These are phyloP conservation scores for Nannochloropsis oceanica DNA, from an alignment of 108 stramenopile genomes.

Conservation along the genomic window DNA sequence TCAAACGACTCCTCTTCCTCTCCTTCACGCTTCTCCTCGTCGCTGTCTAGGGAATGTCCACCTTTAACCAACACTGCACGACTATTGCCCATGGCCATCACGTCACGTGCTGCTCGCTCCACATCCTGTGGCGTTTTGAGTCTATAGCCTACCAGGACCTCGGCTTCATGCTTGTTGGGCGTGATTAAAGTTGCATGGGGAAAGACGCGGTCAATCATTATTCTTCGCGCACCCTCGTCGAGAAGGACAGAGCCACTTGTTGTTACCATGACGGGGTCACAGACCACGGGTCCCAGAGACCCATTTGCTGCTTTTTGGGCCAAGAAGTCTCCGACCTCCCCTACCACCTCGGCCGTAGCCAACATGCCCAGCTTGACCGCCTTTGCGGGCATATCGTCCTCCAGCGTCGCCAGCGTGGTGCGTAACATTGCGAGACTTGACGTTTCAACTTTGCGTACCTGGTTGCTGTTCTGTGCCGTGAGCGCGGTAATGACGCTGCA, in stretches of 20 bases:
- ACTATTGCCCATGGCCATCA: conserved; percentile 47
- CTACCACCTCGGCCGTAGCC: conserved; percentile 52
- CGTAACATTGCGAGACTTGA: conserved; percentile 7
- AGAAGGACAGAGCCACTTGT: conserved; percentile 55
- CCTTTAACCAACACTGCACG: conserved; percentile 75
- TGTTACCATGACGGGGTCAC: conserved; percentile 84
- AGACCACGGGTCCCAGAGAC: conserved; percentile 37
- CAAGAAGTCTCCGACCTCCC: conserved; percentile 51
- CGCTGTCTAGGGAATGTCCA: conserved; percentile 47
- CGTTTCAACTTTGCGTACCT: conserved; percentile 20
- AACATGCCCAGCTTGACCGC: conserved; percentile 83
- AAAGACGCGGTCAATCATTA: conserved; percentile 56
- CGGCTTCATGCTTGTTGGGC: conserved; percentile 81
- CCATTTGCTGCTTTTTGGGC: conserved; percentile 19
- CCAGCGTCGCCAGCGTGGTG: conserved; percentile 32
- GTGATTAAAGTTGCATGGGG: conserved; percentile 63
- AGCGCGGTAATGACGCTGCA: conserved; percentile 78
- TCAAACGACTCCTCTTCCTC: neutral
- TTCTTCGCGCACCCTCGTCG: conserved; percentile 52
- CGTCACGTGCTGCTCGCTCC: conserved; percentile 54
- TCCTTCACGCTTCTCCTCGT: neutral
- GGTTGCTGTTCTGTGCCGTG: conserved; percentile 55
- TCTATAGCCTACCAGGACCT: conserved; percentile 51
- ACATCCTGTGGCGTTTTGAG: conserved; percentile 50
- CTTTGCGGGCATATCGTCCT: conserved; percentile 53